Evolutionary conservation across 495 filamentous ascomycete genomes (phyloP).

Genomic region (Filosporella fistucella): DNA sequence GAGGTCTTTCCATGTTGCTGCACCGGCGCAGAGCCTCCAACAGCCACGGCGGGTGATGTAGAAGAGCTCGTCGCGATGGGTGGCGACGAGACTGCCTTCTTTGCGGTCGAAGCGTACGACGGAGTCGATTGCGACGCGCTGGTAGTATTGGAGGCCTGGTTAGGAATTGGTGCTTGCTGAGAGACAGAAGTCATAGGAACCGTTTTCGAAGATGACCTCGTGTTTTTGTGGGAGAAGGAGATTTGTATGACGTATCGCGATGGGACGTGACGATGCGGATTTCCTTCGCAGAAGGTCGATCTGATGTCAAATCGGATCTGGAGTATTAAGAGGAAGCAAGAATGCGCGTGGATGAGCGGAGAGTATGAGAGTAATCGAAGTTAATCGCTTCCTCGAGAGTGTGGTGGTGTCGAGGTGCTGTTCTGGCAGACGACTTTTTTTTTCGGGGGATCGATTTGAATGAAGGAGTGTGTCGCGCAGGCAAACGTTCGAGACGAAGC

Average conservation of each 20-base stretch:
- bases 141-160: constrained; percentile 33
- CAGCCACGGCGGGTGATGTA: constrained; percentile 55
- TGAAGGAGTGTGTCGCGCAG: constrained; percentile 21
- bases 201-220: constrained; percentile 21
- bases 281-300: constrained; percentile 20
- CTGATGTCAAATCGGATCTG: constrained; percentile 21
- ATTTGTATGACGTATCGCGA: constrained; percentile 20
- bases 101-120: constrained; percentile 72
- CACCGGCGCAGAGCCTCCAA: constrained; percentile 56
- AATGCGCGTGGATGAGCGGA: constrained; percentile 16
- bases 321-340: constrained; percentile 11
- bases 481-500: constrained; percentile 13
- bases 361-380: constrained; percentile 22
- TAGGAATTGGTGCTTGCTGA: constrained; percentile 20
- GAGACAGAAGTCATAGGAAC: constrained; percentile 27
- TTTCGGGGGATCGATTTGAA: constrained; percentile 11
- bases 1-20: constrained; percentile 81
- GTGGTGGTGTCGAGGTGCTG: constrained; percentile 7
- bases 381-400: constrained; percentile 27
- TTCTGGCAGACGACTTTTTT: constrained; percentile 13
- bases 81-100: constrained; percentile 63
- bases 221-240: constrained; percentile 3
- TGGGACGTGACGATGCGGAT: background rate
- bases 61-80: constrained; percentile 68
- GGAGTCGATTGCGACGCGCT: constrained; percentile 56